Evolutionary conservation across 2,329 filamentous ascomycete genomes (phyloP).

Genomic region (Catunica adiposa): DNA sequence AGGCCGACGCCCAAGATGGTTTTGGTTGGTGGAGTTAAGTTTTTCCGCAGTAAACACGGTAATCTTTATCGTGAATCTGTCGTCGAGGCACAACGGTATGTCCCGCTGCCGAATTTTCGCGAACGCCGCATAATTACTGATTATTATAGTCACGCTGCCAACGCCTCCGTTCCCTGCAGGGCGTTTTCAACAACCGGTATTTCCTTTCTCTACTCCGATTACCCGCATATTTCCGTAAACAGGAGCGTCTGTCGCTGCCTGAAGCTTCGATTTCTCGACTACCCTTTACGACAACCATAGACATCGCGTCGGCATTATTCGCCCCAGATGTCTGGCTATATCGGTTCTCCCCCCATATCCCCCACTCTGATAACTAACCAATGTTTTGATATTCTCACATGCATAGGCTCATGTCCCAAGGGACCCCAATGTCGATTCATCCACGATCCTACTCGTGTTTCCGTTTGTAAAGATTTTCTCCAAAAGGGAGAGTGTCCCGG

Average conservation of each 20-base stretch:
- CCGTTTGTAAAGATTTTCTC: slow-evolving; percentile 77
- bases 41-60: slow-evolving; percentile 72
- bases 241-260: too few relatives aligned
- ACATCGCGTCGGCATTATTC: too few relatives aligned
- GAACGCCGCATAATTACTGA: slow-evolving; percentile 24
- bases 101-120: slow-evolving; percentile 17
- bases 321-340: not conserved
- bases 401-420: slow-evolving; percentile 66
- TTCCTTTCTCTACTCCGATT: slow-evolving; percentile 26
- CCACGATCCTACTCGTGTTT: slow-evolving; percentile 75
- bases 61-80: slow-evolving; percentile 68
- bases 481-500: slow-evolving; percentile 61
- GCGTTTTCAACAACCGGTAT: slow-evolving; percentile 54
- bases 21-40: slow-evolving; percentile 59
- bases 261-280: too few relatives aligned
- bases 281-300: too few relatives aligned
- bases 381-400: slow-evolving; percentile 11
- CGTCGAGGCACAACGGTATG: slow-evolving; percentile 61
- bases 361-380: slow-evolving; percentile 26
- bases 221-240: not conserved
- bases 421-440: slow-evolving; percentile 64
- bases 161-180: slow-evolving; percentile 59
- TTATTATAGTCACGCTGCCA: slow-evolving; percentile 39
- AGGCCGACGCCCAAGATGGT: slow-evolving; percentile 59
- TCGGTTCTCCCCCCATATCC: not conserved